Base-by-base conservation (phyloP, 2,329 filamentous ascomycete genomes). In the Sarocladium oryzae region DNA sequence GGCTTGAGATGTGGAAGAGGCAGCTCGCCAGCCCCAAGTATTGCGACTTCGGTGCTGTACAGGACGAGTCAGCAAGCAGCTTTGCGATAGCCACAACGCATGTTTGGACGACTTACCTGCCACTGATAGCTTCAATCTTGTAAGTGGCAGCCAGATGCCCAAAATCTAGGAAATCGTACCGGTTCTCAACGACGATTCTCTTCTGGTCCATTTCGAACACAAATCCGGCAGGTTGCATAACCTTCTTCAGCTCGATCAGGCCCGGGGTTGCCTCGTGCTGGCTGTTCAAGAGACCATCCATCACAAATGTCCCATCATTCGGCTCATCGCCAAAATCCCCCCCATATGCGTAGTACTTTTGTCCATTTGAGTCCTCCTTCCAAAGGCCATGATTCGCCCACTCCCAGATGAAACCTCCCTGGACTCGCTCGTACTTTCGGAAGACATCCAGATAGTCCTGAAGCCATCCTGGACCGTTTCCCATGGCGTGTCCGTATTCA, bases 401-500 rank as follows among this genome's bases (percentile, higher is more conserved):
- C 58, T 84, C 81, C 81, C 81, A 85, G 57, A 84, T 77, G 53
- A 77, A 82, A 0, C 84, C 85, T 6, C 85, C 85, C 58, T 87
- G 84, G 0, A 88, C 71, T 2, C 75, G 74, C 0, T 76, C 75
- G 53, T 85, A 69, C 24, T 72, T 71, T 30, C 78, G 76, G 66
- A 88, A 89, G 0, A 75, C 73, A 37, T 81, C 72, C 48, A 85
- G 71, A 54, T 89, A 89, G 54, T 88, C 85, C 54, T 84, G 76
- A 6, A 89, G 72, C 35, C 78, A 79, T 1, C 86, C 85, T 0
- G 86, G 86, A 0, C 84, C 85, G 58, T 88, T 89, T 4, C 86
- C 86, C 85, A 89, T 88, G 1, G 86, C 84, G 58, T 80, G 77
- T 0, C 65, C 75, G 54, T 78, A 81, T 55, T 82, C 78, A 58